phyloP scores from a whole-genome alignment of 371 early-diverging fungal species.

The Dipsacomyces acuminosporus region DNA sequence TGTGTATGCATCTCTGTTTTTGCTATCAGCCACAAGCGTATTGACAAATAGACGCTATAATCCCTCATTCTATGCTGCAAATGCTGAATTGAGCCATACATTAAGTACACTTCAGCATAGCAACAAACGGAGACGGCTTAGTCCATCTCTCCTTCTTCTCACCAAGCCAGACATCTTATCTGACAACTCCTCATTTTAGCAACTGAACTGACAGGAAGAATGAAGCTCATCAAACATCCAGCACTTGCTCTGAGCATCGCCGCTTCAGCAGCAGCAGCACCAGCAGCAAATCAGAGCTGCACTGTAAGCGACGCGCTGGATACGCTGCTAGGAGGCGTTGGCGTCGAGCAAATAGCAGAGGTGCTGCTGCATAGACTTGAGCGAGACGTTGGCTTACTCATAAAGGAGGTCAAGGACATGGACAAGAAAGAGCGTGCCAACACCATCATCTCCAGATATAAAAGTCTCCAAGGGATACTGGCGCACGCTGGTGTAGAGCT shows the following conservation, averaged over 20 bases:
- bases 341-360: constrained; percentile 19
- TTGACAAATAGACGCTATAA: too few relatives aligned
- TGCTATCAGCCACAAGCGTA: too few relatives aligned
- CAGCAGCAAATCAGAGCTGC: constrained; percentile 22
- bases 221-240: too few relatives aligned
- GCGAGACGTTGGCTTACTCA: constrained; percentile 9
- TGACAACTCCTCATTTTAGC: too few relatives aligned
- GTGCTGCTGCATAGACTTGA: constrained; percentile 14
- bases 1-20: too few relatives aligned
- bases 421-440: constrained; percentile 12
- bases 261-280: not conserved
- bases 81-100: too few relatives aligned
- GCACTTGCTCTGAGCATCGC: constrained; percentile 2
- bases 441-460: constrained; percentile 16
- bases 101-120: too few relatives aligned
- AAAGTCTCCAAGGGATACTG: constrained; percentile 16
- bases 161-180: too few relatives aligned
- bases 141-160: too few relatives aligned
- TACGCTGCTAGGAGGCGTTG: constrained; percentile 11
- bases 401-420: constrained; percentile 6
- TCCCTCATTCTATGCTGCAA: too few relatives aligned
- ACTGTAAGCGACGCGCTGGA: constrained; percentile 20
- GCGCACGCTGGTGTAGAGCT: constrained; percentile 13
- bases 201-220: too few relatives aligned
- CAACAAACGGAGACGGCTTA: too few relatives aligned